These are phyloP conservation scores for Acanthamoeba healyi DNA, from an alignment of 208 protist genomes.

Conservation along the genomic window DNA sequence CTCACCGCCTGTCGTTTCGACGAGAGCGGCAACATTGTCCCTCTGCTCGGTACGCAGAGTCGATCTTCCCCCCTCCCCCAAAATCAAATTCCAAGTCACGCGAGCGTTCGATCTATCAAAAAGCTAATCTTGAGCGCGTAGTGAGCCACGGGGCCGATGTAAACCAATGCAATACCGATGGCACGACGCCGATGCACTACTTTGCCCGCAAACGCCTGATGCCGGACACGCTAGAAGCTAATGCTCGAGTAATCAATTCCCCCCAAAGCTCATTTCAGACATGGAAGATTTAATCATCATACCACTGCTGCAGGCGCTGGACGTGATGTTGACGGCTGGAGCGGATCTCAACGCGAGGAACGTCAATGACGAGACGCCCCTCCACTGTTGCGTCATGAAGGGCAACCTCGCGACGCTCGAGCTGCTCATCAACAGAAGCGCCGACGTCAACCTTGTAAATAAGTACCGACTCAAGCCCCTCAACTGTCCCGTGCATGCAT, in stretches of 20 bases:
- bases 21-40: background rate
- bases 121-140: background rate
- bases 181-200: conserved; percentile 56
- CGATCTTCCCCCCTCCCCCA: too few relatives aligned
- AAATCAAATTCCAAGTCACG: too few relatives aligned
- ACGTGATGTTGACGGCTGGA: conserved; percentile 4
- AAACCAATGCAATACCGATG: background rate
- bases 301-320: background rate
- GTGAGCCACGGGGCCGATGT: conserved; percentile 32
- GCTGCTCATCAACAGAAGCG: conserved; percentile 48
- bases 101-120: too few relatives aligned
- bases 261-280: background rate
- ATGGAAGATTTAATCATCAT: background rate
- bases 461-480: too few relatives aligned
- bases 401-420: conserved; percentile 19
- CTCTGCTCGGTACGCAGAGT: background rate
- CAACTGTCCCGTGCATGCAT: too few relatives aligned
- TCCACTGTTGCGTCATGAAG: conserved; percentile 38
- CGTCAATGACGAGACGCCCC: conserved; percentile 35
- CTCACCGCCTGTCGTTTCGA: conserved; percentile 20
- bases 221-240: conserved; percentile 9
- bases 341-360: conserved; percentile 62
- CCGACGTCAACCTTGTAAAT: conserved; percentile 45
- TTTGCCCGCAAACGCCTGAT: conserved; percentile 9
- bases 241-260: background rate